These are phyloP conservation scores for Bryoglossum gracile DNA, from an alignment of 495 filamentous ascomycete genomes.

Conservation along the genomic window DNA sequence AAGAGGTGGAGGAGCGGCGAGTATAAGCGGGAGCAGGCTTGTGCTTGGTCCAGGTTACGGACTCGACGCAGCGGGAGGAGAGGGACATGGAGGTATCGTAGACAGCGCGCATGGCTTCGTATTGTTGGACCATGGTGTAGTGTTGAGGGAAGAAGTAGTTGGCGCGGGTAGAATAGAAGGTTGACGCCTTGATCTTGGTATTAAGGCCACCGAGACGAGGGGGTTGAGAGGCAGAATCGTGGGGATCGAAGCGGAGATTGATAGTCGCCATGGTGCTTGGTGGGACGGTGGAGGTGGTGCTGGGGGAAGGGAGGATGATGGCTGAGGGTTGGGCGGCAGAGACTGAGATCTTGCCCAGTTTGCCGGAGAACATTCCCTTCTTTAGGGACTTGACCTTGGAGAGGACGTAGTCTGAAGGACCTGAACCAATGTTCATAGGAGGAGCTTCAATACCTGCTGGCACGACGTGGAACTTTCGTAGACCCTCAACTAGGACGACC, in stretches of 20 bases:
- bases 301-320: slow-evolving; percentile 50
- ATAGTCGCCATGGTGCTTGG: slow-evolving; percentile 57
- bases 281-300: slow-evolving; percentile 26
- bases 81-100: slow-evolving; percentile 59
- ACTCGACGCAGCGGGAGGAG: slow-evolving; percentile 55
- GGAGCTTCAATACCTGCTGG: slow-evolving; percentile 68
- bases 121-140: slow-evolving; percentile 35
- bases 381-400: slow-evolving; percentile 69
- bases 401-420: slow-evolving; percentile 57
- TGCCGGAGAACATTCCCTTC: slow-evolving; percentile 71
- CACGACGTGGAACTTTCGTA: slow-evolving; percentile 66
- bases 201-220: slow-evolving; percentile 60
- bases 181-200: slow-evolving; percentile 66
- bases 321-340: slow-evolving; percentile 67
- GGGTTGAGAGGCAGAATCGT: slow-evolving; percentile 46
- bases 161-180: slow-evolving; percentile 55
- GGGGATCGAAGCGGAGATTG: slow-evolving; percentile 61
- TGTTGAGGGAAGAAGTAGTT: slow-evolving; percentile 52
- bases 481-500: slow-evolving; percentile 16
- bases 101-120: slow-evolving; percentile 47
- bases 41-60: slow-evolving; percentile 53
- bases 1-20: slow-evolving; percentile 46
- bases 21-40: slow-evolving; percentile 3
- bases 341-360: slow-evolving; percentile 64
- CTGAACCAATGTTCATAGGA: slow-evolving; percentile 56